Evolutionary conservation across 2,329 filamentous ascomycete genomes (phyloP).

Genomic region (Exophiala calicioides): DNA sequence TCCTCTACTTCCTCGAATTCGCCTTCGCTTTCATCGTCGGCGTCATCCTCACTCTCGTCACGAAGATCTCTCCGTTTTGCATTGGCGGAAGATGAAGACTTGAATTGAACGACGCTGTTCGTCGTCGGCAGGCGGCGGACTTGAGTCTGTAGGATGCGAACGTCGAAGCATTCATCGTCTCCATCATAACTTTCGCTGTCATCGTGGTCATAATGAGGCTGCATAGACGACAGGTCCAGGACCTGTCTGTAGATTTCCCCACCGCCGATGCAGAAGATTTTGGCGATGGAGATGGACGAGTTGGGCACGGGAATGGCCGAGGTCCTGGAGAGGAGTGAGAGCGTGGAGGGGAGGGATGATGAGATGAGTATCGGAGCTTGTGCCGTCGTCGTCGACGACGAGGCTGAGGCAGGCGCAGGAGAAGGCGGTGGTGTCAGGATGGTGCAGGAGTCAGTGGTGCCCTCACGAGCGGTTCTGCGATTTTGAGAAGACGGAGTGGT

Average conservation of each 20-base stretch:
- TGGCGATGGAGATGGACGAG: slow-evolving; percentile 44
- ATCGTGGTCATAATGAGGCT: not conserved
- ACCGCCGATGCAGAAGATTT: slow-evolving; percentile 86
- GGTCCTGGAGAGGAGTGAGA: slow-evolving; percentile 13
- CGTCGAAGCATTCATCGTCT: slow-evolving; percentile 15
- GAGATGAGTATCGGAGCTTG: slow-evolving; percentile 22
- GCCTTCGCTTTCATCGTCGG: slow-evolving; percentile 6
- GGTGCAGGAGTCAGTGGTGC: slow-evolving; percentile 4
- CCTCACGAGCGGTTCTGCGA: not conserved
- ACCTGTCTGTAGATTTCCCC: slow-evolving; percentile 79
- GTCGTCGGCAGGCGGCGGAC: slow-evolving; percentile 25
- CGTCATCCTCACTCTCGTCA: not conserved
- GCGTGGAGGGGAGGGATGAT: slow-evolving; percentile 16
- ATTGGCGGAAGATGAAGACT: too few species aligned
- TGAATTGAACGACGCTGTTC: too few species aligned
- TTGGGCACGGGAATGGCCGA: slow-evolving; percentile 2
- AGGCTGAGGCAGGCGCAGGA: slow-evolving; percentile 5
- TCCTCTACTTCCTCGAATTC: too few species aligned
- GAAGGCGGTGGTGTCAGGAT: slow-evolving; percentile 17
- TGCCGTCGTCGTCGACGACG: too few species aligned
- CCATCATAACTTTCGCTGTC: slow-evolving; percentile 11
- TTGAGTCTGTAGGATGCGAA: slow-evolving; percentile 35
- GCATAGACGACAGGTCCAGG: slow-evolving; percentile 44
- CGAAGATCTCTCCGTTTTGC: too few species aligned
- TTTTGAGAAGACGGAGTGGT: not conserved